phyloP scores from a whole-genome alignment of 2,329 filamentous ascomycete genomes.

The Capronia epimyces region DNA sequence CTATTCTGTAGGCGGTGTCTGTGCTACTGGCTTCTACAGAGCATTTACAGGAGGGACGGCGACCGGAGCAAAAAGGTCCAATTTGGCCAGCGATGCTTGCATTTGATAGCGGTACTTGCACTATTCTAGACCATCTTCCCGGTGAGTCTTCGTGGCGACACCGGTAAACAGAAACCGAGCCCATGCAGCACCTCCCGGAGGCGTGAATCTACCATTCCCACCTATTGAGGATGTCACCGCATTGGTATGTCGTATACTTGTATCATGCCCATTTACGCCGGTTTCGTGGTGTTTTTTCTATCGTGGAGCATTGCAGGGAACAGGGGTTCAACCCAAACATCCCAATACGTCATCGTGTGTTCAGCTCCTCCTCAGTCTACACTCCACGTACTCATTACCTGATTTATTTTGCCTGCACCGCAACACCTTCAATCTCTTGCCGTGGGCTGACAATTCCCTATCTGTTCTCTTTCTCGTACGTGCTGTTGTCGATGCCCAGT shows the following conservation, averaged over 20 bases:
- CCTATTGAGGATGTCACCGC: neutral
- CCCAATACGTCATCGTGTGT: conserved; percentile 3
- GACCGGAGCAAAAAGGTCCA: conserved; percentile 5
- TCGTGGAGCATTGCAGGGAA: neutral
- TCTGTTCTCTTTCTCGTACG: neutral
- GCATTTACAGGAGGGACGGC: conserved; percentile 15
- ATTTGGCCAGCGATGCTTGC: conserved; percentile 6
- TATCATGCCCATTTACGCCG: too few species aligned
- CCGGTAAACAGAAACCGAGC: conserved; percentile 5
- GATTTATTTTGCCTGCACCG: conserved; percentile 17
- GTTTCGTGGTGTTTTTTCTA: neutral
- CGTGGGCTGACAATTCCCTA: neutral
- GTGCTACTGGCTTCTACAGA: neutral
- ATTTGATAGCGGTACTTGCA: neutral
- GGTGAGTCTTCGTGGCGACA: neutral
- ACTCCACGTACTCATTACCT: too few species aligned
- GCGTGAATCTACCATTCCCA: too few species aligned
- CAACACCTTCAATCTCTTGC: conserved; percentile 12
- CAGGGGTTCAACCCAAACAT: neutral
- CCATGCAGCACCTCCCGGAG: neutral
- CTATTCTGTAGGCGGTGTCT: conserved; percentile 26
- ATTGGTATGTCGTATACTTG: neutral
- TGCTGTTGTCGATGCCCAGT: too few species aligned
- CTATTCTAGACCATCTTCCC: conserved; percentile 3
- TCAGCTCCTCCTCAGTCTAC: neutral